Evolutionary conservation across 495 filamentous ascomycete genomes (phyloP), one percentile per base, ranked within the genome.

Genomic region (Xylaria grammica): DNA sequence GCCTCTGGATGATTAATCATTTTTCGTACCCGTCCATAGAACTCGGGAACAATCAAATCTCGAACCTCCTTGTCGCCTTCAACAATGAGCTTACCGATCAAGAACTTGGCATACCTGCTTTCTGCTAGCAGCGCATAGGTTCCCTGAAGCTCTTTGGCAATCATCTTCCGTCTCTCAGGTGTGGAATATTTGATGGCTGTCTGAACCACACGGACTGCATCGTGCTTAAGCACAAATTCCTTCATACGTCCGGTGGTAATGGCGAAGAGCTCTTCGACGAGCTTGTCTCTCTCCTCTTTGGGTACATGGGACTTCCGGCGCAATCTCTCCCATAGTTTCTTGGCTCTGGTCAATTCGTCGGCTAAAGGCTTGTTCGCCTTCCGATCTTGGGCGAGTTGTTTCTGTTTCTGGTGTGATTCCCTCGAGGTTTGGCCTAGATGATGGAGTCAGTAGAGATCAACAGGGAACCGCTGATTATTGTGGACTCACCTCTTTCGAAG

Each of bases 151-250:
- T 98, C 96, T 63, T 80, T 82, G 4, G 93, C 93, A 69, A 99
- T 98, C 78, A 88, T 85, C 76, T 88, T 90, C 64, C 91, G 85
- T 75, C 97, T 94, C 62, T 88, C 86, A 24, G 86, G 81, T 62
- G 90, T 96, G 38, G 92, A 91, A 75, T 98, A 98, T 77, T 98
- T 99, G 76, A 99, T 84, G 30, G 93, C 94, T 8, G 93, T 97
- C 80, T 99, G 96, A 30, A 99, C 87, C 49, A 97, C 91, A 56
- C 96, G 85, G 26, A 97, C 95, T 10, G 93, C 91, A 71, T 99
- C 96, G 75, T 99, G 96, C 82, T 98, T 99, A 80, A 99, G 90
- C 26, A 97, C 94, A 65, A 97, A 96, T 52, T 97, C 96, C 72
- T 92, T 92, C 69, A 98, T 89, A 19, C 89, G 84, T 22, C 93